Evolutionary conservation across 768 basidiomycete genomes (phyloP), one percentile per base, ranked within the genome.

Genomic region (Paxillus involutus): DNA sequence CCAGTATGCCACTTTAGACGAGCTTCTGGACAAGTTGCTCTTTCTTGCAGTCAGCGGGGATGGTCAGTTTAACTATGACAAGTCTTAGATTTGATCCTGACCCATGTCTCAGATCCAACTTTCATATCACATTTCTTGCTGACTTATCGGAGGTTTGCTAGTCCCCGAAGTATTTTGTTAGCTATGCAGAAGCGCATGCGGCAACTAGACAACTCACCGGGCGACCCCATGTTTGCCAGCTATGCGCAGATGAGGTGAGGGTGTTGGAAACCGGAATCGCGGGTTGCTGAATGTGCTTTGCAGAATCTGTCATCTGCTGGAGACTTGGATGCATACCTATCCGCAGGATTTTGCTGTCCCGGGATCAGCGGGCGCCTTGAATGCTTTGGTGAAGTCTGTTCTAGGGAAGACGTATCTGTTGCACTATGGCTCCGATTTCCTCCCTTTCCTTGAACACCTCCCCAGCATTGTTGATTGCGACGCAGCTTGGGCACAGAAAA

Each of bases 121-220:
- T 94, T 84, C 64, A 82, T 91, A 30, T 81, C 82, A 3, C 85
- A 91, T 68, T 93, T 94, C 69, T 75, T 94, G 44, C 79, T 93
- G 37, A 91, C 89, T 8, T 93, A 90, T 65, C 86, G 91, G 33
- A 78, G 89, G 54, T 94, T 94, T 66, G 81, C 90, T 37, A 86
- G 80, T 33, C 91, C 91, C 8, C 82, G 91, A 40, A 86, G 80
- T 53, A 74, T 94, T 16, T 75, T 94, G n/a, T 75, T 92, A 43
- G 87, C 89, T 6, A 91, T 94, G 87, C 89, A 92, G 69, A 89
- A 91, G 64, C 84, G 89, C 44, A 87, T 93, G 81, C 82, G 88
- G 33, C 83, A 86, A 58, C 74, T 94, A 13, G 86, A 88, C 63
- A 80, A 81, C 50, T 82, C 86, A 16, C 79, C 81, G 12, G 83